A percentile compares a stretch with the other conserved stretches of the same genome.
Conservation (phyloP, 192 early-diverging fungal species). For the Linnemannia schmuckeri region DNA sequence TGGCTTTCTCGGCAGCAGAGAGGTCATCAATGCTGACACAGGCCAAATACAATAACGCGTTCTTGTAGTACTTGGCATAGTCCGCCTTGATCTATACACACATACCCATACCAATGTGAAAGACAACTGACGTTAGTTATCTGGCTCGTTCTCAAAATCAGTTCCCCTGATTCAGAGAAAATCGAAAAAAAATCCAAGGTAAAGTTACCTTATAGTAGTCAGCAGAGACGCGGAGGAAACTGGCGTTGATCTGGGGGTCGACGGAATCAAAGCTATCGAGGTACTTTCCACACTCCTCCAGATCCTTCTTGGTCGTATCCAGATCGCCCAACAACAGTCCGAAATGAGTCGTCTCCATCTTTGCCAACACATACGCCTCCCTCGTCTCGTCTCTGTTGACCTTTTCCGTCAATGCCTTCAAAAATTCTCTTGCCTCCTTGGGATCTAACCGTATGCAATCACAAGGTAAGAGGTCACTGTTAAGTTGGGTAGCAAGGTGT, state of each 20-base stretch:
- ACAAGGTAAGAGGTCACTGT: not conserved
- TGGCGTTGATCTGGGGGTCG: conserved; percentile 92
- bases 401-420: conserved; percentile 75
- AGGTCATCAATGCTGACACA: conserved; percentile 91
- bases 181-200: not conserved
- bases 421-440: conserved; percentile 81
- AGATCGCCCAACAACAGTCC: conserved; percentile 82
- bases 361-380: conserved; percentile 89
- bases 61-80: conserved; percentile 96
- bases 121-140: not conserved
- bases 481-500: not conserved
- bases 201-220: conserved; percentile 94
- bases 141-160: not conserved
- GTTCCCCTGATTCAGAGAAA: not conserved
- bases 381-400: conserved; percentile 77
- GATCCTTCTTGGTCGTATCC: conserved; percentile 84
- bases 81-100: conserved; percentile 81
- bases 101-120: not conserved
- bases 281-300: conserved; percentile 91
- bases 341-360: conserved; percentile 90
- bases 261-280: conserved; percentile 80
- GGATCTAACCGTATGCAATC: conserved; percentile 60
- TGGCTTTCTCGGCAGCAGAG: conserved; percentile 78
- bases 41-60: conserved; percentile 92
- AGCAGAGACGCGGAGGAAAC: conserved; percentile 94